A percentile compares a stretch with the other conserved stretches of the same genome.
Evolutionary conservation across 2,329 filamentous ascomycete genomes (phyloP).

Genomic region (Monascus ruber): DNA sequence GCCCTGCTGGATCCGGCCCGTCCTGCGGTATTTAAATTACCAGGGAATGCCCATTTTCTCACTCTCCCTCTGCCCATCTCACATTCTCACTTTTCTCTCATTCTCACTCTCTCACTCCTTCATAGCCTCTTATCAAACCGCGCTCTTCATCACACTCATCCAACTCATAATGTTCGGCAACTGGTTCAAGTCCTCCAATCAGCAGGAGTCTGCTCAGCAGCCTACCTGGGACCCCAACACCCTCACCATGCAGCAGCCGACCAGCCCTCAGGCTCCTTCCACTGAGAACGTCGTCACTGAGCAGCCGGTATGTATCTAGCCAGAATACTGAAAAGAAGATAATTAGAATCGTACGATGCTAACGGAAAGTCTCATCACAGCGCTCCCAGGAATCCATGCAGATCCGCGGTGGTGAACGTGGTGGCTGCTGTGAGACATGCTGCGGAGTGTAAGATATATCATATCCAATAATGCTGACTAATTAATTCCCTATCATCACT

Average conservation of each 20-base stretch:
- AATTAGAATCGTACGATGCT: no score
- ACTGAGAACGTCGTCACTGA: conserved; percentile 10
- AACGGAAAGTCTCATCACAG: conserved; percentile 1
- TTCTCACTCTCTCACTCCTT: no score
- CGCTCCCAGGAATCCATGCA: conserved; percentile 13
- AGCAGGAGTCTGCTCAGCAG: conserved; percentile 9
- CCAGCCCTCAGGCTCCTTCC: conserved; percentile 13
- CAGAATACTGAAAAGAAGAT: no score
- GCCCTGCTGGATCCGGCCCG: no score
- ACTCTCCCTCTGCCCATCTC: no score
- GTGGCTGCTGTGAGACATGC: conserved; percentile 18
- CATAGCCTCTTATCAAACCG: no score
- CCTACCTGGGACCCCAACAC: conserved; percentile 11
- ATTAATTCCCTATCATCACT: neutral
- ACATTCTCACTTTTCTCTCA: no score
- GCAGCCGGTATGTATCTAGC: conserved; percentile 12
- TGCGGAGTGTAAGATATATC: conserved; percentile 18
- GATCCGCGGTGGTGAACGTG: conserved; percentile 21
- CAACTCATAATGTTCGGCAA: conserved; percentile 8
- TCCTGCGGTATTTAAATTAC: no score
- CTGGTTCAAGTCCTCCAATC: conserved; percentile 14
- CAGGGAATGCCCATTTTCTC: no score
- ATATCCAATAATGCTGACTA: neutral
- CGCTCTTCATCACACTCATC: no score
- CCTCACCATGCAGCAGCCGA: conserved; percentile 16